Evolutionary conservation across 352 stramenopile species (phyloP), one percentile per base, ranked within the genome.

Genomic region (Phytopythium vexans): DNA sequence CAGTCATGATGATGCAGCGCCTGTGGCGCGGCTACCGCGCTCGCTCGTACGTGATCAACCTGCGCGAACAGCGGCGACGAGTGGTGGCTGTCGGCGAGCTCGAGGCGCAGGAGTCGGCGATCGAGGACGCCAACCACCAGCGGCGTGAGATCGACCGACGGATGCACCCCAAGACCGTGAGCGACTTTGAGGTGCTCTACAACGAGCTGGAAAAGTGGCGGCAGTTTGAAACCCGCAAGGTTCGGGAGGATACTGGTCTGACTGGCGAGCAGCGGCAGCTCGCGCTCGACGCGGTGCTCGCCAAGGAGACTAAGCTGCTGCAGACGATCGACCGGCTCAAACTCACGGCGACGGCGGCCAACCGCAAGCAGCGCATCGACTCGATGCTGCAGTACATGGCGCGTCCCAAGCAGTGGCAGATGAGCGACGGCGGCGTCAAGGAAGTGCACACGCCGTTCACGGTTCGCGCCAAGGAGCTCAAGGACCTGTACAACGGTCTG

Each of bases 151-250:
- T 97, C 15, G 70, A 92, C 34, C 82, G 92, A 1, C 77, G 93
- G 4, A 96, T 96, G 82, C 79, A 98, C 46, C 93, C 93, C 3
- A 88, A 81, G 49, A 81, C 75, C 0, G 70, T 79, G 0, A 69
- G 60, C 21, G 87, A 96, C 56, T 97, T 97, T 71, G 87, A 97
- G 60, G 69, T 97, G 34, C 62, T 98, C 0, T 98, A 97, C 73
- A 97, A 97, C 62, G 93, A 98, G 46, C 74, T 98, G 31, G 89
- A 97, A 46, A 89, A 88, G 43, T 98, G 93, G 92, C 71, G 92
- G 12, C 72, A 94, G 55, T 64, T 86, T 7, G 92, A 97, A 60
- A 92, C 77, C 3, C 89, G 86, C 8, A 86, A 89, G 50, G 56
- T 90, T 5, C 58, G 84, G 4, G 72, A 85, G 8, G 66, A 87